These are phyloP conservation scores for Trichosporon faecale DNA, from an alignment of 1,284 basidiomycete genomes.

Conservation along the genomic window DNA sequence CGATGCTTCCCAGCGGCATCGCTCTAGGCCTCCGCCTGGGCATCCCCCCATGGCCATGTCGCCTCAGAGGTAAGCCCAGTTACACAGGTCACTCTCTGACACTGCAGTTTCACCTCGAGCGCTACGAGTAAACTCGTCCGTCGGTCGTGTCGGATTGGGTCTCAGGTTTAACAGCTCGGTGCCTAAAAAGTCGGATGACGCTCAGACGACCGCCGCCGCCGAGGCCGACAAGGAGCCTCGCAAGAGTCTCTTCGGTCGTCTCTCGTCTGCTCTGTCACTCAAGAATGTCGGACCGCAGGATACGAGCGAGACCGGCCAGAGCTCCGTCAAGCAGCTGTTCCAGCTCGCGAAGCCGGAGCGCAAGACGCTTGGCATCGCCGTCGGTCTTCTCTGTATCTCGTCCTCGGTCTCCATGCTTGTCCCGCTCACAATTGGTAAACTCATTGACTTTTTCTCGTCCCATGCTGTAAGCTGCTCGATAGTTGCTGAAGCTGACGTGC, in stretches of 20 bases:
- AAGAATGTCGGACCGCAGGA: constrained; percentile 4
- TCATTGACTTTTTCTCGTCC: constrained; percentile 86
- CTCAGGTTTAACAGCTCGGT: constrained; percentile 3
- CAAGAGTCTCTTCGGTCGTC: background rate
- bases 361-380: constrained; percentile 66
- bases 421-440: constrained; percentile 81
- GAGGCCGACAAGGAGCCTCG: background rate
- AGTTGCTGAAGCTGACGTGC: constrained; percentile 9
- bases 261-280: constrained; percentile 10
- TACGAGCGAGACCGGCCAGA: constrained; percentile 18
- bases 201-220: background rate
- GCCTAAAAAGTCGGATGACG: constrained; percentile 6
- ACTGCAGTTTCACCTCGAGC: background rate
- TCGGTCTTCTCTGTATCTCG: constrained; percentile 58
- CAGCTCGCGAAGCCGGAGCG: constrained; percentile 74
- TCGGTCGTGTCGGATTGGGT: constrained; percentile 7
- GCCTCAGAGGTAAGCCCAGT: background rate
- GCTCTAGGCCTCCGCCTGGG: constrained; percentile 19
- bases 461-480: constrained; percentile 59
- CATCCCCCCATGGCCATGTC: constrained; percentile 3
- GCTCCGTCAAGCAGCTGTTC: constrained; percentile 63
- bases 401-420: constrained; percentile 78
- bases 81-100: background rate
- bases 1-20: constrained; percentile 18
- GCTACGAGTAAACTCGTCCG: background rate